Percentiles rank a stretch among this genome's conserved stretches.
phyloP scores from a whole-genome alignment of 2,329 filamentous ascomycete genomes.

The Aspergillus sojae region DNA sequence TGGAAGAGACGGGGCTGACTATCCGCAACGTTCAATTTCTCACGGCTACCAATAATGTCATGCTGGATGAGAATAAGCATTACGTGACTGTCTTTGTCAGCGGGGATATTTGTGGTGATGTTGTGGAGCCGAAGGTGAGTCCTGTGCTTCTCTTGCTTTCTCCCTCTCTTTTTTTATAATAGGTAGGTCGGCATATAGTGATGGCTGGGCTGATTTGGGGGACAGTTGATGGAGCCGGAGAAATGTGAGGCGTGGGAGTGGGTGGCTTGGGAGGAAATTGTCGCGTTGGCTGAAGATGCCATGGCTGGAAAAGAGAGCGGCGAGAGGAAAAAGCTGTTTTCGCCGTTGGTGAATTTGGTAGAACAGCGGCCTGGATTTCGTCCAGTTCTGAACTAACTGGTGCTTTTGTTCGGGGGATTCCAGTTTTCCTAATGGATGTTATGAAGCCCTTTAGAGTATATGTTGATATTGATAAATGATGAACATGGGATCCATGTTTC shows the following conservation, averaged over 20 bases:
- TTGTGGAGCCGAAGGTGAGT: slow-evolving; percentile 56
- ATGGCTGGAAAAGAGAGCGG: background rate
- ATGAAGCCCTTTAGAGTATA: background rate
- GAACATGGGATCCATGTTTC: background rate
- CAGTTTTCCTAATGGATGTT: no score
- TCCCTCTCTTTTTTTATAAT: no score
- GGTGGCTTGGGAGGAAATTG: slow-evolving; percentile 52
- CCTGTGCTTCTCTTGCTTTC: slow-evolving; percentile 29
- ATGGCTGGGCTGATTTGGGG: background rate
- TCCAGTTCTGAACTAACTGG: background rate
- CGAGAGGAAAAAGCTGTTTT: background rate
- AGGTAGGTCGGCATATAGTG: background rate
- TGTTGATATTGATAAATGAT: background rate
- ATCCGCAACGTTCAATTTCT: slow-evolving; percentile 58
- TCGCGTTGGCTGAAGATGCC: background rate
- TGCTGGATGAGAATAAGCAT: slow-evolving; percentile 62
- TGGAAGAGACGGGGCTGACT: slow-evolving; percentile 70
- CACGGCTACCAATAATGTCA: slow-evolving; percentile 68
- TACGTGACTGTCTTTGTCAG: slow-evolving; percentile 74
- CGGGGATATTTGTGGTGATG: slow-evolving; percentile 52
- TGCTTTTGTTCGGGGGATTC: background rate
- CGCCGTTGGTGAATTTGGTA: background rate
- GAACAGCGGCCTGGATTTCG: background rate
- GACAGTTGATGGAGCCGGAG: slow-evolving; percentile 45
- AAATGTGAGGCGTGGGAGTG: slow-evolving; percentile 61